Conservation (phyloP, 2,329 filamentous ascomycete genomes). For the Penicillium sp. region DNA sequence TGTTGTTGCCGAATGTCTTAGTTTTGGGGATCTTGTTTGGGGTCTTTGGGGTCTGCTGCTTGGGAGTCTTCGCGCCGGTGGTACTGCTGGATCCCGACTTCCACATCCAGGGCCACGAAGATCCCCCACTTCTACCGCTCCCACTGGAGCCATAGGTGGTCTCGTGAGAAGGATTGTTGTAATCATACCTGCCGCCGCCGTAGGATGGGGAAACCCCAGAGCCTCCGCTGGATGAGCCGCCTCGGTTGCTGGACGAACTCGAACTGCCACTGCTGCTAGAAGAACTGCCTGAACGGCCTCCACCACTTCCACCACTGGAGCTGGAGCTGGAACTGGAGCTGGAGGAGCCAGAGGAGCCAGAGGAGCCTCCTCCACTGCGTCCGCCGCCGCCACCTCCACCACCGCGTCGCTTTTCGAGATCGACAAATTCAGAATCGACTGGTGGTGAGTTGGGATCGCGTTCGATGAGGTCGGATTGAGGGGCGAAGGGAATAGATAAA, state of each 20-base stretch:
- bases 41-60: background rate
- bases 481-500: slow-evolving; percentile 28
- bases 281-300: slow-evolving; percentile 34
- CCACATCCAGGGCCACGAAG: background rate
- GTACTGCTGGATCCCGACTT: slow-evolving; percentile 18
- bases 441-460: slow-evolving; percentile 27
- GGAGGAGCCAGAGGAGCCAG: slow-evolving; percentile 22
- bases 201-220: slow-evolving; percentile 23
- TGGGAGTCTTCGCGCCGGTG: background rate
- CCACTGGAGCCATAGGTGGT: background rate
- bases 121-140: slow-evolving; percentile 46
- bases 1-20: slow-evolving; percentile 57
- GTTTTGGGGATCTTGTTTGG: background rate
- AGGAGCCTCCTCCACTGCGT: slow-evolving; percentile 31
- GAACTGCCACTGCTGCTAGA: slow-evolving; percentile 23
- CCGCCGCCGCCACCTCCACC: slow-evolving; percentile 49
- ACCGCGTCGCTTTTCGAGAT: slow-evolving; percentile 57
- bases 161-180: slow-evolving; percentile 2
- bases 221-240: slow-evolving; percentile 35
- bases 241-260: slow-evolving; percentile 33
- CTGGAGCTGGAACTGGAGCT: slow-evolving; percentile 14
- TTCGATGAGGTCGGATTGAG: slow-evolving; percentile 32
- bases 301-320: slow-evolving; percentile 29
- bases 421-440: slow-evolving; percentile 25
- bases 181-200: slow-evolving; percentile 28